These are phyloP conservation scores for Syzygium jambos DNA, from an alignment of 345 rosid genomes.

Conservation along the genomic window DNA sequence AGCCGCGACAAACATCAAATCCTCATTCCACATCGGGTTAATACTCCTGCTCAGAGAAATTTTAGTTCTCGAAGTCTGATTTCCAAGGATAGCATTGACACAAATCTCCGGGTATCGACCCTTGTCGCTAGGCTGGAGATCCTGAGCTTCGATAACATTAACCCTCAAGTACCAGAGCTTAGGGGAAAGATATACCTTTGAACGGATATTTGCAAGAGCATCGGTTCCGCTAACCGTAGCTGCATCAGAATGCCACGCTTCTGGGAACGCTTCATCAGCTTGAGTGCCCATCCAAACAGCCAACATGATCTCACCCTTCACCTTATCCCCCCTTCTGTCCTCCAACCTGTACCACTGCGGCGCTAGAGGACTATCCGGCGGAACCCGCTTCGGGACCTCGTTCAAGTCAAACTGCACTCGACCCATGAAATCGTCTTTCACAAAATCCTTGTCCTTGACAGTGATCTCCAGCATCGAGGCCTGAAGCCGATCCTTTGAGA, in stretches of 20 bases:
- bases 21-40: slow-evolving; percentile 93
- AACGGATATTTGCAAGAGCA: slow-evolving; percentile 69
- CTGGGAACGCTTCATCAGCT: slow-evolving; percentile 98
- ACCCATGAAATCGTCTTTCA: slow-evolving; percentile 82
- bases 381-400: slow-evolving; percentile 83
- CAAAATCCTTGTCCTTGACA: slow-evolving; percentile 77
- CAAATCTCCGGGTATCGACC: slow-evolving; percentile 74
- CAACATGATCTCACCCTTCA: slow-evolving; percentile 77
- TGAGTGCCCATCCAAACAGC: slow-evolving; percentile 99
- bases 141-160: slow-evolving; percentile 93
- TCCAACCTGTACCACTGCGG: slow-evolving; percentile 94
- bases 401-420: slow-evolving; percentile 60
- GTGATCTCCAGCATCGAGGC: slow-evolving; percentile 67
- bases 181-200: slow-evolving; percentile 89
- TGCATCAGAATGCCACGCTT: slow-evolving; percentile 97
- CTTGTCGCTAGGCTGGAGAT: slow-evolving; percentile 50
- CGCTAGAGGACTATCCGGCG: slow-evolving; percentile 90
- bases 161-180: slow-evolving; percentile 94
- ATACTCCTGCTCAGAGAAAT: slow-evolving; percentile 49
- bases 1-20: slow-evolving; percentile 90
- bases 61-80: slow-evolving; percentile 54
- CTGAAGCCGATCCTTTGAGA: slow-evolving; percentile 77
- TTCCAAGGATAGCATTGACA: slow-evolving; percentile 60
- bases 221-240: slow-evolving; percentile 74
- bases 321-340: slow-evolving; percentile 56